These are phyloP conservation scores for Zygotorulaspora florentina DNA, from an alignment of 805 yeast species.

Conservation along the genomic window DNA sequence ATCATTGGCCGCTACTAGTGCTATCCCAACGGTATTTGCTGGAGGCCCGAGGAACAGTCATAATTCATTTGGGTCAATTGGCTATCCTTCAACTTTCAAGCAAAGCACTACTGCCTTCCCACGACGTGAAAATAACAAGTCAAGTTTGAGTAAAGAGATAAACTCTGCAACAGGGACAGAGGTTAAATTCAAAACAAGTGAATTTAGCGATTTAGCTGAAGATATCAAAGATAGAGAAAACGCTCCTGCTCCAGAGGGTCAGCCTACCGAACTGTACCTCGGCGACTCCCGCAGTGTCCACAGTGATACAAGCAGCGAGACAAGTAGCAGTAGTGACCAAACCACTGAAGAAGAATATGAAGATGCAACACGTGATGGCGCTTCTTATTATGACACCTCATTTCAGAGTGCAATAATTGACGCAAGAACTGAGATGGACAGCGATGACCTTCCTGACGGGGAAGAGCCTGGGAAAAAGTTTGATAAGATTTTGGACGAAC, in stretches of 20 bases:
- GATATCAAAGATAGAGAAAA: constrained; percentile 1
- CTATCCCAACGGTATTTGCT: constrained; percentile 22
- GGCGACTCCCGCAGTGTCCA: background rate
- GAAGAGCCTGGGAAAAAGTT: constrained; percentile 15
- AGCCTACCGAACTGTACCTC: background rate
- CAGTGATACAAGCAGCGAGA: constrained; percentile 7
- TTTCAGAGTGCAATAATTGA: constrained; percentile 9
- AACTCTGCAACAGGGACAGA: constrained; percentile 1
- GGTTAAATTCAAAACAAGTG: background rate
- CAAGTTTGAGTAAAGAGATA: constrained; percentile 27
- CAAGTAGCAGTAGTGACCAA: constrained; percentile 6
- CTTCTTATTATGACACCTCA: background rate
- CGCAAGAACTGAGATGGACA: constrained; percentile 10
- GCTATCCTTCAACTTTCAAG: constrained; percentile 13
- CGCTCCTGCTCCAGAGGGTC: background rate
- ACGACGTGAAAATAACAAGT: constrained; percentile 18
- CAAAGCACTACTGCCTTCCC: constrained; percentile 11
- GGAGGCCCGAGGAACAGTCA: constrained; percentile 28
- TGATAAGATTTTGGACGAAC: constrained; percentile 6
- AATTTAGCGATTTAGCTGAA: background rate
- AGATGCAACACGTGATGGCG: constrained; percentile 3
- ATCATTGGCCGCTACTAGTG: background rate
- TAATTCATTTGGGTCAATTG: constrained; percentile 23
- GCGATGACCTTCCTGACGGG: constrained; percentile 5
- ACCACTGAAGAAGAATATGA: constrained; percentile 7